These are phyloP conservation scores for Multifurca ochricompacta DNA, from an alignment of 768 basidiomycete genomes.

Conservation along the genomic window DNA sequence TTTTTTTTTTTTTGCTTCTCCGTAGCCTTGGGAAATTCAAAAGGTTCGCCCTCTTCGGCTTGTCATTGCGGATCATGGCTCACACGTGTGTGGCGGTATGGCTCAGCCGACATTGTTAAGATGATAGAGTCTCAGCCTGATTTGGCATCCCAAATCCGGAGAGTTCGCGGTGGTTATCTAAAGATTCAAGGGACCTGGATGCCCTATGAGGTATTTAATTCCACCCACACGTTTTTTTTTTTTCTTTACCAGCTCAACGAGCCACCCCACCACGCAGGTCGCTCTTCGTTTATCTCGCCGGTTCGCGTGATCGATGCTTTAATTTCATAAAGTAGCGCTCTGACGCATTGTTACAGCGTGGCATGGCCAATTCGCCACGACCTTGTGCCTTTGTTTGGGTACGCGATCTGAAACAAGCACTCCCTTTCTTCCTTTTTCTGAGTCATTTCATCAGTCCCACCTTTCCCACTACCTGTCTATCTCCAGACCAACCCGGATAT, in stretches of 20 bases:
- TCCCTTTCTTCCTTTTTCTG: constrained; percentile 16
- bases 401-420: constrained; percentile 20
- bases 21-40: constrained; percentile 78
- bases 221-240: background rate
- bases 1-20: constrained; percentile 20
- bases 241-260: constrained; percentile 12
- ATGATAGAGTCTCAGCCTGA: constrained; percentile 91
- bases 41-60: constrained; percentile 41
- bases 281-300: constrained; percentile 73
- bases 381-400: constrained; percentile 86
- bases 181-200: constrained; percentile 95
- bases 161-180: constrained; percentile 81
- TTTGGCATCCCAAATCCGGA: constrained; percentile 70
- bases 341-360: constrained; percentile 43
- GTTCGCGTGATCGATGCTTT: constrained; percentile 34
- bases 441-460: constrained; percentile 47
- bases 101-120: constrained; percentile 79
- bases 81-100: constrained; percentile 3
- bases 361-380: constrained; percentile 86
- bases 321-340: background rate
- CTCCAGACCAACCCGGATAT: constrained; percentile 80
- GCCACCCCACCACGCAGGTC: constrained; percentile 38
- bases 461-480: constrained; percentile 75
- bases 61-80: background rate
- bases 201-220: constrained; percentile 67